Evolutionary conservation across 164 flowering plant species (phyloP).

Genomic region (Liquidambar formosana): DNA sequence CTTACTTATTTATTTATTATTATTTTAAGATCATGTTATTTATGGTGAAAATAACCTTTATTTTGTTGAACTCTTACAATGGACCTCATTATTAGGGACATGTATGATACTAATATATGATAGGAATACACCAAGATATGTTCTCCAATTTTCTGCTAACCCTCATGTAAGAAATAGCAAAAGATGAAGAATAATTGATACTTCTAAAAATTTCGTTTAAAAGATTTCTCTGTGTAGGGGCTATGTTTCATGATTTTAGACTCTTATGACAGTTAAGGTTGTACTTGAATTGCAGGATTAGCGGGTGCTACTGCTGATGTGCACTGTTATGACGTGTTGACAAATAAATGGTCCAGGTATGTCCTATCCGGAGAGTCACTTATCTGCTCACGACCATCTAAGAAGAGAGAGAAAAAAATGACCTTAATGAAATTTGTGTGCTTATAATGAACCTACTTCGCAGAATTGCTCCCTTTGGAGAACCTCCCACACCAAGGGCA

Average conservation of each 20-base stretch:
- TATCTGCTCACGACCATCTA: not conserved
- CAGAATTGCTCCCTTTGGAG: constrained; percentile 93
- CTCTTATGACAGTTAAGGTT: not conserved
- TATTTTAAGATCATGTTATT: not conserved
- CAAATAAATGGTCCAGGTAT: constrained; percentile 98
- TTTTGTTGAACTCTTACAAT: not conserved
- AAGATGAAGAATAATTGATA: not conserved
- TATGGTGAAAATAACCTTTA: not conserved
- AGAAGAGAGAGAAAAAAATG: too few species aligned
- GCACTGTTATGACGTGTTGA: constrained; percentile 89
- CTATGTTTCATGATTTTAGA: not conserved
- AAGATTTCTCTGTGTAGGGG: not conserved
- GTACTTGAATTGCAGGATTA: constrained; percentile 61
- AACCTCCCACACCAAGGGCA: constrained; percentile 99
- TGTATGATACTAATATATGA: not conserved
- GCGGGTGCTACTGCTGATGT: constrained; percentile 99
- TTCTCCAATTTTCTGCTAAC: not conserved
- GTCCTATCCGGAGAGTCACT: not conserved
- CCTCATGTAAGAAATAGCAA: not conserved
- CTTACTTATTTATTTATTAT: not conserved
- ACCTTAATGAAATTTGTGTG: not conserved
- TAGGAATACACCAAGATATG: not conserved
- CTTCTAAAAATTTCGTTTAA: not conserved
- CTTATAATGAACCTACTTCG: constrained; percentile 14
- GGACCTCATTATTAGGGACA: not conserved